phyloP scores from a whole-genome alignment of 2,329 filamentous ascomycete species.

The Colletotrichum filicis region DNA sequence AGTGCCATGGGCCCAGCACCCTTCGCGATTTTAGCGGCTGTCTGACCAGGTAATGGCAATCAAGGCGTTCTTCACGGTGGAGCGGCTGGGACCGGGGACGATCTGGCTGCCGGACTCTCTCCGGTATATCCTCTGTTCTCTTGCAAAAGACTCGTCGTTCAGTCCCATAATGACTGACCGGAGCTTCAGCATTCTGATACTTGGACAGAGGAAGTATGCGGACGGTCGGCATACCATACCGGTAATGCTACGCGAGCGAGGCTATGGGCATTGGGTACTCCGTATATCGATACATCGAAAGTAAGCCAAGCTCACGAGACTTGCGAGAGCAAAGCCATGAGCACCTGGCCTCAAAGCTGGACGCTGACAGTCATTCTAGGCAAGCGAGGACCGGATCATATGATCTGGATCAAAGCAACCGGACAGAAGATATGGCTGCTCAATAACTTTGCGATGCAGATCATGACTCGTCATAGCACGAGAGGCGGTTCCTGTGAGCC shows the following conservation, averaged over 20 bases:
- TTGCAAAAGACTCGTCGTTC: neutral
- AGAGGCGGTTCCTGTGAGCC: neutral
- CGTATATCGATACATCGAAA: neutral
- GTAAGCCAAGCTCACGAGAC: neutral
- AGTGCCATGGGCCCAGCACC: conserved; percentile 27
- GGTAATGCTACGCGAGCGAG: neutral
- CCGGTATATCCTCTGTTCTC: neutral
- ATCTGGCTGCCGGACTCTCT: neutral
- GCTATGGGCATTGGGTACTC: neutral
- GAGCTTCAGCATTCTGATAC: neutral
- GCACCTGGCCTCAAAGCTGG: neutral
- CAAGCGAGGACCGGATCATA: neutral
- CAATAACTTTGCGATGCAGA: conserved; percentile 16
- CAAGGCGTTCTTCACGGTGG: conserved; percentile 16
- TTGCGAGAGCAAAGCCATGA: neutral
- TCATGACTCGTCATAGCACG: conserved; percentile 31
- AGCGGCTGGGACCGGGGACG: neutral
- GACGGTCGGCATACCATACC: neutral
- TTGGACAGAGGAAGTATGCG: neutral
- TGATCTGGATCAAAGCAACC: neutral
- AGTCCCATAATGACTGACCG: neutral
- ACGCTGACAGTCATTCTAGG: neutral
- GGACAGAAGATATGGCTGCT: neutral
- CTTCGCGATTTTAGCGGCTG: conserved; percentile 11
- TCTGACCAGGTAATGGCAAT: conserved; percentile 13